phyloP scores from a whole-genome alignment of 768 basidiomycete species.

The Russula compacta region DNA sequence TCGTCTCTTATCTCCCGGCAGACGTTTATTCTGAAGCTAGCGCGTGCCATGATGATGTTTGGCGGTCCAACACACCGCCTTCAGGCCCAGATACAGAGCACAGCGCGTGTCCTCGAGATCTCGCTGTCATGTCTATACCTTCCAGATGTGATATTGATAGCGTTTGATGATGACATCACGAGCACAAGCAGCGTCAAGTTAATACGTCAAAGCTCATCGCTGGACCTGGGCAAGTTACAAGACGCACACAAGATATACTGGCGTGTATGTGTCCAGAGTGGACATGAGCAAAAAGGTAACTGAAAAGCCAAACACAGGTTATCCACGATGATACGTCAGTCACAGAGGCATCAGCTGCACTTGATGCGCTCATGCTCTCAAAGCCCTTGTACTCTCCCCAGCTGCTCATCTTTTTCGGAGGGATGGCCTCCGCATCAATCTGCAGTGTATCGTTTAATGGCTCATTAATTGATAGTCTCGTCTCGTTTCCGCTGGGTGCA shows the following conservation, averaged over 20 bases:
- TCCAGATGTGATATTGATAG: constrained; percentile 67
- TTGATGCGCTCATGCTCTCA: constrained; percentile 68
- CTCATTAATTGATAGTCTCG: constrained; percentile 66
- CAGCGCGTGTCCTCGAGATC: constrained; percentile 71
- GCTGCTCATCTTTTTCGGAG: constrained; percentile 62
- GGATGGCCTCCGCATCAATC: constrained; percentile 67
- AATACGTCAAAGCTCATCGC: constrained; percentile 58
- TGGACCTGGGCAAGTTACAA: constrained; percentile 71
- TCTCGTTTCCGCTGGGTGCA: constrained; percentile 66
- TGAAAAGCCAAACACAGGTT: constrained; percentile 36
- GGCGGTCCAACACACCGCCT: constrained; percentile 78
- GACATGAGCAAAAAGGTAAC: neutral
- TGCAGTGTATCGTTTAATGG: constrained; percentile 66
- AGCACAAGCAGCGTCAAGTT: constrained; percentile 77
- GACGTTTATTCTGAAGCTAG: constrained; percentile 77
- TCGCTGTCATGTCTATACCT: constrained; percentile 66
- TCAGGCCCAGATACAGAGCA: constrained; percentile 71
- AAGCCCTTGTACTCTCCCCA: constrained; percentile 51
- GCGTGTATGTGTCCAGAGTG: constrained; percentile 36
- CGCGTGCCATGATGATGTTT: constrained; percentile 84
- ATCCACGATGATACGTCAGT: constrained; percentile 78
- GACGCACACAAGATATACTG: constrained; percentile 67
- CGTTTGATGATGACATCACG: constrained; percentile 72
- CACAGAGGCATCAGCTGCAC: constrained; percentile 55
- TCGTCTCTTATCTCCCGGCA: constrained; percentile 75